phyloP scores from a whole-genome alignment of 2,329 filamentous ascomycete species.

The Aspergillus sojae region DNA sequence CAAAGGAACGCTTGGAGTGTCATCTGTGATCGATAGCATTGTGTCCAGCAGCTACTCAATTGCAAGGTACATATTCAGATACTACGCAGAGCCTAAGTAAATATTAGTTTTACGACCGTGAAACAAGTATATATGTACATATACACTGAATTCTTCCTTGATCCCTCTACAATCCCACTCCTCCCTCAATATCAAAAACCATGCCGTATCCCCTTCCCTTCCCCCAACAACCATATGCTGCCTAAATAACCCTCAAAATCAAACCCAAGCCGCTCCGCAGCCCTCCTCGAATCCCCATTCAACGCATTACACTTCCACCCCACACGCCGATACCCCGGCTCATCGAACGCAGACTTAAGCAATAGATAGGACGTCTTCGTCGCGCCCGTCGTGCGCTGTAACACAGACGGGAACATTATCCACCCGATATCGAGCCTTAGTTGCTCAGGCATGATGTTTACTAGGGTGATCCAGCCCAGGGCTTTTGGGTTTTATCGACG shows the following conservation, averaged over 20 bases:
- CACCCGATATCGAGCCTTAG: neutral
- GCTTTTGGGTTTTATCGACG: neutral
- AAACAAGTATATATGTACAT: too few species aligned
- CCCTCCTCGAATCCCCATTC: constrained; percentile 57
- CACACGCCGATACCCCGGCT: constrained; percentile 58
- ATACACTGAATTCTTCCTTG: neutral
- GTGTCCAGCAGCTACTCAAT: too few species aligned
- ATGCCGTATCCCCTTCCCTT: constrained; percentile 60
- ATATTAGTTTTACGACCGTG: too few species aligned
- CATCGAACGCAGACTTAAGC: constrained; percentile 57
- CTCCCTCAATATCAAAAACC: constrained; percentile 60
- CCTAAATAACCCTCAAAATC: constrained; percentile 60
- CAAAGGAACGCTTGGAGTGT: too few species aligned
- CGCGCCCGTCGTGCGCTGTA: neutral
- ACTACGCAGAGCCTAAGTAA: too few species aligned
- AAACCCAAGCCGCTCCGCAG: constrained; percentile 62
- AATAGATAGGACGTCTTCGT: constrained; percentile 29
- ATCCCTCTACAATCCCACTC: constrained; percentile 56
- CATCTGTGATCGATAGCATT: too few species aligned
- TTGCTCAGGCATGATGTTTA: constrained; percentile 4
- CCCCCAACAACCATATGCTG: constrained; percentile 63
- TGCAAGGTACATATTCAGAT: too few species aligned
- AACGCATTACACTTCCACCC: constrained; percentile 67
- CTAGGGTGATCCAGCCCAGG: neutral
- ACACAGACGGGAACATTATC: neutral